Base-by-base conservation (phyloP, 2,329 filamentous ascomycete species). In the Diaporthe australafricana region DNA sequence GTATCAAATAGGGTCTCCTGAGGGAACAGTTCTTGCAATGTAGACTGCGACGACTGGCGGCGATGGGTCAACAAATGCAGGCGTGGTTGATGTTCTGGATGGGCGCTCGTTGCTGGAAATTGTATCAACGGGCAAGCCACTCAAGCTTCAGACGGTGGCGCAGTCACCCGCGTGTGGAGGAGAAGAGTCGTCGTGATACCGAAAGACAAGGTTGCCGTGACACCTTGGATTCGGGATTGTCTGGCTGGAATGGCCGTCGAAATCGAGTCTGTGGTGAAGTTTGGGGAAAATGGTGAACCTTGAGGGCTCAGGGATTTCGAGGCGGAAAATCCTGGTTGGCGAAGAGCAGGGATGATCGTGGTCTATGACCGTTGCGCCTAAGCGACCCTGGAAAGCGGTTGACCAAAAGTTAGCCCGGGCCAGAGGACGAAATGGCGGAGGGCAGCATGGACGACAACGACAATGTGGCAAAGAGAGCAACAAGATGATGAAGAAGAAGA, bases 281-380 rank as follows among this genome's bases (percentile, higher is more conserved):
- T 65, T 65, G 60, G 60, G 45, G 60, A 65, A 48, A 38, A 65
- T 38, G 60, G 60, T 47, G 60, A 65, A 65, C n/a, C 45, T 50
- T 47, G 62, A 70, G 56, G 35, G 56, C 32, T 65, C 63, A 63
- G 40, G 65, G 32, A 48, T 70, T 65, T 60, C 48, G 45, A 70
- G 47, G 40, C 55, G 57, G 16, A 20, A 50, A 56, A 65, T 65
- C 60, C 62, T 62, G 70, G 67, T 70, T 57, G 52, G 50, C 20
- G 17, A 53, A 30, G 17, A 52, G 63, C 73, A 74, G 73, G 73
- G 73, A 72, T 74, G 35, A 74, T 66, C 71, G 73, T 71, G 73
- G 73, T 73, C 62, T 45, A 47, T 42, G 52, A 66, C 68, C 72
- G 72, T 72, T 74, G 68, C 38, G 52, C n/a, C 50, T 48, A 68